Base-by-base conservation (phyloP, 2,329 filamentous ascomycete species). In the Sarocladium kiliense region DNA sequence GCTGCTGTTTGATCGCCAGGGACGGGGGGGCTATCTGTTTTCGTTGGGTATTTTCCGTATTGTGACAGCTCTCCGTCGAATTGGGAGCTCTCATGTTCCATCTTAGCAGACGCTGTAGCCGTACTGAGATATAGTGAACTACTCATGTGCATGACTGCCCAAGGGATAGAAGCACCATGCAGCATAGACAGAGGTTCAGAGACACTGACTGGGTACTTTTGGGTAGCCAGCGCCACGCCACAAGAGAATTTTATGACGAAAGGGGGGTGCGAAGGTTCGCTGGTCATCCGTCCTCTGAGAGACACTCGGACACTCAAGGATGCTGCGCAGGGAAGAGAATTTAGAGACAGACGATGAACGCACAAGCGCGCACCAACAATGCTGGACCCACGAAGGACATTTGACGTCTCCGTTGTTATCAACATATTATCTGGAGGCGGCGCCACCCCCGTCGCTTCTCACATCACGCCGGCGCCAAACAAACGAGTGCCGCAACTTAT, bases 261-360 rank as follows among this genome's bases (percentile, higher is more conserved):
- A 51, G 47, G 47, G 47, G 47, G 47, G 47, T 36, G 47, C 25
- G 11, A 51, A 47, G 25, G 6, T 32, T 49, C 23, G 44, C 5
- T 49, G 11, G 7, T 9, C 18, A 44, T 21, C 7, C 4, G 18
- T 25, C 44, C 42, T 19, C 44, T 6, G 26, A 30, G 23, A 49
- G 23, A 49, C 44, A 27, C 26, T 49, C 26, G 44, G 36, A 39
- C 36, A 39, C 12, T 16, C 6, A 6, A 23, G 41, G 41, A 19
- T 11, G 9, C 14, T 3, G 36, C n/a, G 9, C 7, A 49, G 25
- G 44, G 26, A 9, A n/a, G n/a, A 19, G 44, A 49, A n/a, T 5
- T n/a, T 11, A 32, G n/a, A 25, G 23, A 30, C 44, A 32, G 44
- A 3, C 25, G 23, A 49, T 21, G 44, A 32, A 49, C 44, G 3